Base-by-base conservation (phyloP, 768 basidiomycete species). In the Mycena latifolia region DNA sequence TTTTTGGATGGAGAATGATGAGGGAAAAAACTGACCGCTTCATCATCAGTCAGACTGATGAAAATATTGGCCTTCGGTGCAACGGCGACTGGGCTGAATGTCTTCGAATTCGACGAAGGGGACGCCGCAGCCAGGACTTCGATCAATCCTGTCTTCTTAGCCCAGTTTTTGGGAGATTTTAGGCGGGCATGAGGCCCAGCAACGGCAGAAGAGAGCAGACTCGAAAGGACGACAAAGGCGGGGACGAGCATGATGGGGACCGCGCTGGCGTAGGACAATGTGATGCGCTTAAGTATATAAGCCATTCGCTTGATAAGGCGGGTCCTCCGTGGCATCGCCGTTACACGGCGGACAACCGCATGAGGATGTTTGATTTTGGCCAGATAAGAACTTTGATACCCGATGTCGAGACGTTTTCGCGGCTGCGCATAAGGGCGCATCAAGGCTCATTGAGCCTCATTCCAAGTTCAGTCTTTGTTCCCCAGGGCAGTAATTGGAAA, bases 1-100 rank as follows among this genome's bases (percentile, higher is more conserved):
- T 28, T 29, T 14, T 47, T 50, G 45, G 24, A 33, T 2, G 31
- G 12, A 31, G 35, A 63, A 54, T 35, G 29, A 63, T 39, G 50
- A 27, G 17, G 31, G 28, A 31, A 55, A 14, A 54, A 50, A 61
- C 69, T 27, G 8, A 66, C 69, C 24, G 69, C 69, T 53, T 70
- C 69, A n/a, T 70, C 69, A 31, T 70, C 37, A 17, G 61, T 66
- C 14, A 70, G 58, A 45, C 65, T 66, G 33, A 53, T 60, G 41
- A 70, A 70, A 37, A 70, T 70, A 61, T 70, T 70, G 56, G 37
- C 17, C 35, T 66, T 66, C 17, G 61, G 65, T 12, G 69, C 69
- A 9, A 35, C 54, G 17, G 47, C 18, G 37, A 57, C 50, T 0
- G 65, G 50, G 15, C 33, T 70, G 69, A 70, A 70, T 5, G 56